These are phyloP conservation scores for Grifola frondosa DNA, from an alignment of 1,284 basidiomycete species.

Conservation along the genomic window DNA sequence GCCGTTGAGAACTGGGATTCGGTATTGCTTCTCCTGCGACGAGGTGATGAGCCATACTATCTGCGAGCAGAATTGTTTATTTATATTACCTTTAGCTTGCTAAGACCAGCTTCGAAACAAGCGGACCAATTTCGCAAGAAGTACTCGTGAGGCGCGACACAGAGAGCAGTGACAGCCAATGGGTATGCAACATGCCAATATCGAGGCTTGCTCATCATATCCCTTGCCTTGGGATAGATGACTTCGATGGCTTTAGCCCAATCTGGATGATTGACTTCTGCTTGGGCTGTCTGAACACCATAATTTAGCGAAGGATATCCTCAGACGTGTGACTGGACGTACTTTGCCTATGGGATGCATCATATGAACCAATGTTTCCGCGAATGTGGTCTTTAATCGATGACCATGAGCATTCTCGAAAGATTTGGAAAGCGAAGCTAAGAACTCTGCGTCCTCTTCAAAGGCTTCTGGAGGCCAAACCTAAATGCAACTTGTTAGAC, in stretches of 20 bases:
- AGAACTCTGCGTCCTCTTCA: conserved; percentile 91
- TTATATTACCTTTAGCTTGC: conserved; percentile 84
- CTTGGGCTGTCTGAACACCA: conserved; percentile 76
- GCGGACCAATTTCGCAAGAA: conserved; percentile 82
- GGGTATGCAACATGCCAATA: conserved; percentile 92
- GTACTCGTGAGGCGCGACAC: conserved; percentile 84
- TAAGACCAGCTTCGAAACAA: conserved; percentile 69
- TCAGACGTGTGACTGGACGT: conserved; percentile 10
- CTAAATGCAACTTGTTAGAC: conserved; percentile 38
- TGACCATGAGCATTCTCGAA: conserved; percentile 86
- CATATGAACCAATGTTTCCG: conserved; percentile 78
- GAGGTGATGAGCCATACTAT: neutral
- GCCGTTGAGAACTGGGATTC: conserved; percentile 80
- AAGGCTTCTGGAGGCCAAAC: conserved; percentile 94
- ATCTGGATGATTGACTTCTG: conserved; percentile 92
- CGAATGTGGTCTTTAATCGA: conserved; percentile 83
- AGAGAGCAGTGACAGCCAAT: conserved; percentile 80
- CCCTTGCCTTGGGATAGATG: conserved; percentile 81
- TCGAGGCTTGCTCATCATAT: conserved; percentile 87
- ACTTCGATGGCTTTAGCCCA: conserved; percentile 91
- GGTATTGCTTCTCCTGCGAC: conserved; percentile 73
- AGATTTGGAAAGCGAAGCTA: conserved; percentile 79
- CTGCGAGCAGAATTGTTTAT: conserved; percentile 3
- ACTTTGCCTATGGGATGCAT: conserved; percentile 91
- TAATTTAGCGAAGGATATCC: neutral